phyloP scores from a whole-genome alignment of 1,284 basidiomycete genomes.

The Boletus hoseneyae region DNA sequence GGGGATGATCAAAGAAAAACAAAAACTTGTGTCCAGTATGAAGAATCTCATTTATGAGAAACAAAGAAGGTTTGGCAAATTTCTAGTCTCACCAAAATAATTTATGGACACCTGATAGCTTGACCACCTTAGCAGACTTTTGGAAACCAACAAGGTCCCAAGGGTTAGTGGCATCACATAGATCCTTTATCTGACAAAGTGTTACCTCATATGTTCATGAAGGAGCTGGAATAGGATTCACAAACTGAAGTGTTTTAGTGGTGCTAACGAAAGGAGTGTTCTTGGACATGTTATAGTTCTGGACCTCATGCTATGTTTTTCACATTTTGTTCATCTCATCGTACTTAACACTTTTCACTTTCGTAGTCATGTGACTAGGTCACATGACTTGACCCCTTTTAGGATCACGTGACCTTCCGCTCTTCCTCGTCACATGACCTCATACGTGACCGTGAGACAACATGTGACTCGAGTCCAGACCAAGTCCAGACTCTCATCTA shows the following conservation, averaged over 20 bases:
- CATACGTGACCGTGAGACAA: too few relatives aligned
- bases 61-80: background rate
- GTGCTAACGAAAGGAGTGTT: background rate
- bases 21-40: slow-evolving; percentile 1
- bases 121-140: background rate
- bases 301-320: too few relatives aligned
- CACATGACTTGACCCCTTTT: too few relatives aligned
- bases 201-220: background rate
- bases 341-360: too few relatives aligned
- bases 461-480: too few relatives aligned
- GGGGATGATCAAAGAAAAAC: slow-evolving; percentile 6
- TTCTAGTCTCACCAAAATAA: background rate
- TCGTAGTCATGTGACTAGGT: too few relatives aligned
- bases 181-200: background rate
- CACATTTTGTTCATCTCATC: too few relatives aligned
- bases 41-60: background rate
- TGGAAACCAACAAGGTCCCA: background rate
- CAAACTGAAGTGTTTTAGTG: background rate
- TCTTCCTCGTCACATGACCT: too few relatives aligned
- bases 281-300: background rate
- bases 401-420: too few relatives aligned
- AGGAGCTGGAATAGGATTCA: background rate
- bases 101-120: background rate
- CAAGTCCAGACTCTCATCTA: too few relatives aligned
- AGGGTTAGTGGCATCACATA: background rate